phyloP scores from a whole-genome alignment of 169 alveolate species.

The Haemoproteus tartakovskyi region DNA sequence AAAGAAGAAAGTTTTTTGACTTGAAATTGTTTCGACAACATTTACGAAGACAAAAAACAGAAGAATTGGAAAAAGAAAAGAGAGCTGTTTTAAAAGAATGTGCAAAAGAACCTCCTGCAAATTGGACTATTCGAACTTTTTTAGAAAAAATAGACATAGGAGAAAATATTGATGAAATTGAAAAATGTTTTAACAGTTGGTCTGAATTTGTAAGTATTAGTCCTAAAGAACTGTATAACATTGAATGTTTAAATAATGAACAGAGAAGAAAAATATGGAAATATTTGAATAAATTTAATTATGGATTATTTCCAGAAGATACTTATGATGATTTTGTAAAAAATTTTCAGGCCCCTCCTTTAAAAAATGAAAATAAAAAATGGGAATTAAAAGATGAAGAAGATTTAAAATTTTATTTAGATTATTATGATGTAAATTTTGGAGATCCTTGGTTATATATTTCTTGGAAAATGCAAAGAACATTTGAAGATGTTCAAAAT shows the following conservation, averaged over 20 bases:
- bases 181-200: conserved; percentile 79
- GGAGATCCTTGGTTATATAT: conserved; percentile 88
- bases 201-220: conserved; percentile 74
- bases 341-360: conserved; percentile 82
- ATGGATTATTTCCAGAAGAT: conserved; percentile 84
- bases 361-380: conserved; percentile 79
- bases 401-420: conserved; percentile 73
- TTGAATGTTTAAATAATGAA: conserved; percentile 78
- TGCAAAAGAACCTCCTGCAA: conserved; percentile 81
- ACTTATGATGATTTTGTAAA: conserved; percentile 76
- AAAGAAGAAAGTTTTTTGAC: conserved; percentile 75
- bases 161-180: conserved; percentile 81
- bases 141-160: conserved; percentile 76
- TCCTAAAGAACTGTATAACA: conserved; percentile 74
- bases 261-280: conserved; percentile 78
- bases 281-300: conserved; percentile 80
- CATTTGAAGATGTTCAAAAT: conserved; percentile 80
- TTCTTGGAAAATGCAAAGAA: conserved; percentile 87
- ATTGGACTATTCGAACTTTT: conserved; percentile 81
- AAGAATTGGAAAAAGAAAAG: conserved; percentile 77
- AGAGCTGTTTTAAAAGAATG: conserved; percentile 70
- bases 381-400: conserved; percentile 82
- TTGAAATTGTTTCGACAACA: conserved; percentile 77
- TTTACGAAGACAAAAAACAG: conserved; percentile 73
- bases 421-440: conserved; percentile 80